Conservation (phyloP, 2,329 filamentous ascomycete genomes). For the Beauveria bassiana region DNA sequence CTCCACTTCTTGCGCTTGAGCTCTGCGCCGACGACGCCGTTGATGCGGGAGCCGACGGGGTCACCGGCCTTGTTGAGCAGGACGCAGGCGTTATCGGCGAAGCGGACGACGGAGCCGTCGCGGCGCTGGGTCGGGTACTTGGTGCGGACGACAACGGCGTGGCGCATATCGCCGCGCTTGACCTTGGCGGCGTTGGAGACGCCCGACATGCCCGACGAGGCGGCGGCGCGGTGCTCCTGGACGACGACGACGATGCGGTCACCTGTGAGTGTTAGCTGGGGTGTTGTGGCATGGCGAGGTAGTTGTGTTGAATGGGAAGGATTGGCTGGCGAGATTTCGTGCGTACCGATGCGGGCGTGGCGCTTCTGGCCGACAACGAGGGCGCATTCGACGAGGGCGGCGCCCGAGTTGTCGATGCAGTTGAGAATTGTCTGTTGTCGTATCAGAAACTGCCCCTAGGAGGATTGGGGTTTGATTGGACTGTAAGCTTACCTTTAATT, state of each 20-base stretch:
- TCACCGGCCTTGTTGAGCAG: constrained; percentile 95
- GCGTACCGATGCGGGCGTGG: constrained; percentile 77
- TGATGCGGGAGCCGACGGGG: constrained; percentile 86
- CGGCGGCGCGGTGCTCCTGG: constrained; percentile 84
- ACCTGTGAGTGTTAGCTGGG: constrained; percentile 42
- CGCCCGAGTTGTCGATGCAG: constrained; percentile 99
- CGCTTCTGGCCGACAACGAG: constrained; percentile 87
- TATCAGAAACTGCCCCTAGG: background rate
- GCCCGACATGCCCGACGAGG: constrained; percentile 63
- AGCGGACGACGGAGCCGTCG: constrained; percentile 84
- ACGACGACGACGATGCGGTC: constrained; percentile 97
- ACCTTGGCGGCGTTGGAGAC: constrained; percentile 80
- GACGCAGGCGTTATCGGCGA: constrained; percentile 97
- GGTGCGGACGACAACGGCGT: constrained; percentile 91
- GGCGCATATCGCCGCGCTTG: constrained; percentile 89
- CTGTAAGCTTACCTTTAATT: constrained; percentile 60
- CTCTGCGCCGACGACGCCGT: constrained; percentile 84
- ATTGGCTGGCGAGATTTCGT: background rate
- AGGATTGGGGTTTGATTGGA: fast-evolving
- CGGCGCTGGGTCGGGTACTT: constrained; percentile 77
- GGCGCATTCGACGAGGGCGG: constrained; percentile 92
- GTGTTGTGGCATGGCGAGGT: background rate
- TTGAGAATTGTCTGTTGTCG: constrained; percentile 80
- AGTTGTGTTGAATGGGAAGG: too few species aligned
- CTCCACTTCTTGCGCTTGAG: constrained; percentile 92